A percentile compares a stretch with the other conserved stretches of the same genome.
These are phyloP conservation scores for Amanita phalloides DNA, from an alignment of 768 basidiomycete species.

Conservation along the genomic window DNA sequence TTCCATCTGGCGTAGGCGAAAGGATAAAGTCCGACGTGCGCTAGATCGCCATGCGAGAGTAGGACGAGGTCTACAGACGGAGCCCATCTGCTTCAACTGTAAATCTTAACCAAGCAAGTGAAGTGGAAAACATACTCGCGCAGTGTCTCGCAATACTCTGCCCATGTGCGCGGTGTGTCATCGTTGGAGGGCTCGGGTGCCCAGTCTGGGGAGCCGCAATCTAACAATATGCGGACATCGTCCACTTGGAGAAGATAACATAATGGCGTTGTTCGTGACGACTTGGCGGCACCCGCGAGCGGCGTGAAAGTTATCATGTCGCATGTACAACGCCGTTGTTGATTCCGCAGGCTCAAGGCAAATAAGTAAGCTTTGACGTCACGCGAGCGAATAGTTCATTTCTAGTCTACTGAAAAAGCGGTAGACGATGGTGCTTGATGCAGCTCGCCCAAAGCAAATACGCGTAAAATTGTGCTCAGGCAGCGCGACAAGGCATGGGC, in stretches of 20 bases:
- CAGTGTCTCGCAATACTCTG: slow-evolving; percentile 54
- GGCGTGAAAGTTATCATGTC: slow-evolving; percentile 93
- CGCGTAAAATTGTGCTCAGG: background rate
- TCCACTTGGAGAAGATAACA: slow-evolving; percentile 90
- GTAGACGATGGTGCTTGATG: too few relatives aligned
- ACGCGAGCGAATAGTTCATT: background rate
- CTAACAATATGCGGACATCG: slow-evolving; percentile 86
- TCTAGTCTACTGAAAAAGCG: too few relatives aligned
- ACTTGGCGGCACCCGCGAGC: slow-evolving; percentile 73
- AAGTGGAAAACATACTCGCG: slow-evolving; percentile 43
- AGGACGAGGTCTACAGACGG: slow-evolving; percentile 84
- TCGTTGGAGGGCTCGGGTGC: slow-evolving; percentile 28
- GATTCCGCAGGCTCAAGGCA: background rate
- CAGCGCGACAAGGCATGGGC: background rate
- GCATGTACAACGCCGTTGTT: background rate
- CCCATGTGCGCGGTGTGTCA: slow-evolving; percentile 36
- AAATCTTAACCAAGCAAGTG: slow-evolving; percentile 6
- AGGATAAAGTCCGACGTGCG: slow-evolving; percentile 86
- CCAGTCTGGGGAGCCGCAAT: slow-evolving; percentile 91
- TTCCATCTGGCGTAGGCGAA: slow-evolving; percentile 86
- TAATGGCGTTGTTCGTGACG: slow-evolving; percentile 50
- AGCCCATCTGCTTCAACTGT: slow-evolving; percentile 40
- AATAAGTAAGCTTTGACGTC: slow-evolving; percentile 2
- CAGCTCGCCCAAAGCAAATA: background rate
- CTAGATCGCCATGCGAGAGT: slow-evolving; percentile 87